Percentiles rank a stretch among this genome's conserved stretches.
Evolutionary conservation across 202 grass and related monocot species (phyloP).

Genomic region (Panicum virgatum): DNA sequence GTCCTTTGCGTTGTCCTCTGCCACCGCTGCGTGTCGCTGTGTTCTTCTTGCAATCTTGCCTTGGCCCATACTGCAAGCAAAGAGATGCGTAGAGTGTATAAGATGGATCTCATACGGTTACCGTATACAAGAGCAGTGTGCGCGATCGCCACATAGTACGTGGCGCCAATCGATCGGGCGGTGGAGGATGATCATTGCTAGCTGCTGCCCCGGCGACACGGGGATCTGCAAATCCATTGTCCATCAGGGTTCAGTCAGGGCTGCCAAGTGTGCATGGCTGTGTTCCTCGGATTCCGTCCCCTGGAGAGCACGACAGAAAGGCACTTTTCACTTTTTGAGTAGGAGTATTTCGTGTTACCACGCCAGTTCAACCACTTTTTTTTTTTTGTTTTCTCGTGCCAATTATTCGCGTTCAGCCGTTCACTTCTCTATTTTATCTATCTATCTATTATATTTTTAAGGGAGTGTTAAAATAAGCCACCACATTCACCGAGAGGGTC

Average conservation of each 20-base stretch:
- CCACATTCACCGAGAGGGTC: no score
- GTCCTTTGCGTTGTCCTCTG: background rate
- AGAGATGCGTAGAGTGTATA: background rate
- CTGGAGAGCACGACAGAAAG: background rate
- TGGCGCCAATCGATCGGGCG: no score
- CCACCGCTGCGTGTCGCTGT: background rate
- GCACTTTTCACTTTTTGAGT: background rate
- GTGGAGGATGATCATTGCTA: background rate
- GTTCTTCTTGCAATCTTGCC: background rate
- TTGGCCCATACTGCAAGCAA: slow-evolving; percentile 59
- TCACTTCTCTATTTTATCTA: no score
- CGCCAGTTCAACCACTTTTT: no score
- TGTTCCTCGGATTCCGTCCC: background rate
- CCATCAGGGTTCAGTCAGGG: background rate
- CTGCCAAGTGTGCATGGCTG: background rate
- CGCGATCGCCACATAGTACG: no score
- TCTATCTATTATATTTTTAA: no score
- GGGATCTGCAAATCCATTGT: background rate
- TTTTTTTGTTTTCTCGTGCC: background rate
- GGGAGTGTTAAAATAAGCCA: no score
- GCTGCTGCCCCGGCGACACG: background rate
- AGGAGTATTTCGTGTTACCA: no score
- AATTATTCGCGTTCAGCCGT: no score
- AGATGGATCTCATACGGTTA: background rate
- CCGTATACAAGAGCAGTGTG: background rate